A percentile compares a stretch with the other conserved stretches of the same genome.
These are phyloP conservation scores for Heliamphora pulchella DNA, from an alignment of 179 eudicot genomes.

Conservation along the genomic window DNA sequence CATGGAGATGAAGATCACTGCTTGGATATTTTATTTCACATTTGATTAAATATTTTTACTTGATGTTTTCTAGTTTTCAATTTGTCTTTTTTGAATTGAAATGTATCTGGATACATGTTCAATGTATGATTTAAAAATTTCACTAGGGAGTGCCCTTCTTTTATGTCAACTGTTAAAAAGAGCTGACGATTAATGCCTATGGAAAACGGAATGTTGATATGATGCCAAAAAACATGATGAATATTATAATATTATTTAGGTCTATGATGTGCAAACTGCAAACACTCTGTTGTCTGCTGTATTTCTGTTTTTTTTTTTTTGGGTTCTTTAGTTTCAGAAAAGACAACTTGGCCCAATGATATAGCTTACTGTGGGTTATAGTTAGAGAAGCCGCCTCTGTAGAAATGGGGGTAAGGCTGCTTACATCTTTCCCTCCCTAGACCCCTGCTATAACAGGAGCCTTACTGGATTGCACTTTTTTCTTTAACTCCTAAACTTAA, in stretches of 20 bases:
- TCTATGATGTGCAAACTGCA: not conserved
- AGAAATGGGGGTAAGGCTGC: too few relatives aligned
- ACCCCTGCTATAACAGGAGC: too few relatives aligned
- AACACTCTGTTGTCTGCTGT: not conserved
- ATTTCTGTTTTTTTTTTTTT: not conserved
- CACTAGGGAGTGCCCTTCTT: slow-evolving; percentile 1
- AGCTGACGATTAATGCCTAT: not conserved
- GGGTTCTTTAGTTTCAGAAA: not conserved
- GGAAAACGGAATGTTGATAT: not conserved
- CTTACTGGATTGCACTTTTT: too few relatives aligned
- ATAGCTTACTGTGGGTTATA: too few relatives aligned
- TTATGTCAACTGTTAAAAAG: not conserved
- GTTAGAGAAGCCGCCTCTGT: too few relatives aligned
- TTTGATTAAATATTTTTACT: not conserved
- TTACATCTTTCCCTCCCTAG: too few relatives aligned
- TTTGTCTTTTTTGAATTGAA: not conserved
- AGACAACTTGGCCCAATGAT: too few relatives aligned
- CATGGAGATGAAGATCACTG: not conserved
- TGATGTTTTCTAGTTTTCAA: not conserved
- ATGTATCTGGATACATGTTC: not conserved
- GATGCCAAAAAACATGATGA: not conserved
- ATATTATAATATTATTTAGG: not conserved
- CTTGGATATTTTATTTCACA: not conserved
- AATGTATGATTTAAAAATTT: not conserved
- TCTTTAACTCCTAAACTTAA: not conserved